These are phyloP conservation scores for Hortiboletus campestris DNA, from an alignment of 768 basidiomycete species.

Conservation along the genomic window DNA sequence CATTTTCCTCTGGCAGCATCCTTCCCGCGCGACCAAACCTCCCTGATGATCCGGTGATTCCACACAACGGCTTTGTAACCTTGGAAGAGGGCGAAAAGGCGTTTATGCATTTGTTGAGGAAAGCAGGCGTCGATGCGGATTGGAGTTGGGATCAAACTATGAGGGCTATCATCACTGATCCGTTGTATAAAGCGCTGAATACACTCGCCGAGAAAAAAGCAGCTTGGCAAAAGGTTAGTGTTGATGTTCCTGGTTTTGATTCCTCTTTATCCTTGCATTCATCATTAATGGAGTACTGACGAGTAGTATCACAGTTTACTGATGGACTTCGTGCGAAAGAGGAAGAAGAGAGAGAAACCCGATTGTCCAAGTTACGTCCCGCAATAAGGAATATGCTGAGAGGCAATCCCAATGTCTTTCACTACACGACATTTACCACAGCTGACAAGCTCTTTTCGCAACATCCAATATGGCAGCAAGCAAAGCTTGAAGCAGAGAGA, in stretches of 20 bases:
- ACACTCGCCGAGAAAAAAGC: slow-evolving; percentile 93
- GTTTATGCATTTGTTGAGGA: slow-evolving; percentile 85
- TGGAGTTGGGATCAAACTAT: slow-evolving; percentile 99
- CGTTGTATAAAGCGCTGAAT: slow-evolving; percentile 90
- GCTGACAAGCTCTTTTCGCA: slow-evolving; percentile 83
- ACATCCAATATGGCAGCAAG: slow-evolving; percentile 91
- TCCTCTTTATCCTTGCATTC: background rate
- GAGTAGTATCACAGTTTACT: slow-evolving; percentile 51
- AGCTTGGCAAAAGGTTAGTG: slow-evolving; percentile 85
- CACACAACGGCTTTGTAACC: slow-evolving; percentile 85
- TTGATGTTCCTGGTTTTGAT: background rate
- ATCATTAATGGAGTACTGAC: slow-evolving; percentile 6
- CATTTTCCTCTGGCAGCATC: slow-evolving; percentile 57
- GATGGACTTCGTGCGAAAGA: slow-evolving; percentile 75
- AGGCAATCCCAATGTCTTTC: slow-evolving; percentile 84
- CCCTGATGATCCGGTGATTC: slow-evolving; percentile 85
- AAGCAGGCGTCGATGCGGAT: slow-evolving; percentile 84
- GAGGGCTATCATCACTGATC: slow-evolving; percentile 97
- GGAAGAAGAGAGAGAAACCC: slow-evolving; percentile 79
- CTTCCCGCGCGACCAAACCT: slow-evolving; percentile 75
- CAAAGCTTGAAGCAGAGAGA: slow-evolving; percentile 81
- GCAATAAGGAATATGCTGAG: slow-evolving; percentile 83
- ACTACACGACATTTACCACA: slow-evolving; percentile 88
- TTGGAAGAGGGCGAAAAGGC: slow-evolving; percentile 92
- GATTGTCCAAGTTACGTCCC: slow-evolving; percentile 83